These are phyloP conservation scores for Lotmaria passim DNA, from an alignment of 208 protist genomes.

Conservation along the genomic window DNA sequence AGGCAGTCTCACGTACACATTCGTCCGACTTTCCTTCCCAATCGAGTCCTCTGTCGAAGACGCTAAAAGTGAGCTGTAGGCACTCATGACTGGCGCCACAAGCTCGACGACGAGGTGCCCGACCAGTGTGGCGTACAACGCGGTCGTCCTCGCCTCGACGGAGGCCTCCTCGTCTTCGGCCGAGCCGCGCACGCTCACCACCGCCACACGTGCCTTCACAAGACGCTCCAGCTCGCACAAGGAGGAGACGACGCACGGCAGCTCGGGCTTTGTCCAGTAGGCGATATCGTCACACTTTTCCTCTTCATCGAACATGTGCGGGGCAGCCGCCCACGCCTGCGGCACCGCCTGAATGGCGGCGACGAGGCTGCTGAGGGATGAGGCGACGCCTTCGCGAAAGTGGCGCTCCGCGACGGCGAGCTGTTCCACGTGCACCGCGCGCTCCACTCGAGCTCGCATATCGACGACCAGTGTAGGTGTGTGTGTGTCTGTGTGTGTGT, in stretches of 20 bases:
- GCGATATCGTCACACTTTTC: constrained; percentile 2
- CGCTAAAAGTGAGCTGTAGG: not conserved
- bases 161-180: not conserved
- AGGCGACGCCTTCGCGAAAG: not conserved
- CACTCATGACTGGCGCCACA: not conserved
- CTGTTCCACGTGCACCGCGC: constrained; percentile 21
- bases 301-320: not conserved
- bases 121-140: constrained; percentile 15
- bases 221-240: constrained; percentile 18
- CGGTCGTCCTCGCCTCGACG: not conserved
- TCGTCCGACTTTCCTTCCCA: not conserved
- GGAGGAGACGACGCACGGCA: constrained; percentile 7
- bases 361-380: not conserved
- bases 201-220: constrained; percentile 9
- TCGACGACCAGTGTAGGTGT: not conserved
- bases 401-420: not conserved
- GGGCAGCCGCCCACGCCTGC: not conserved
- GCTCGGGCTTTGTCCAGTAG: constrained; percentile 25
- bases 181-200: not conserved
- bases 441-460: constrained; percentile 30
- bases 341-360: not conserved
- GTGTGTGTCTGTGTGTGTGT: too few relatives aligned
- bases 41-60: not conserved
- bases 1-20: not conserved
- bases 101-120: constrained; percentile 7